A percentile compares a stretch with the other conserved stretches of the same genome.
Conservation (phyloP, 805 yeast species). For the Lipomyces lipofer region DNA sequence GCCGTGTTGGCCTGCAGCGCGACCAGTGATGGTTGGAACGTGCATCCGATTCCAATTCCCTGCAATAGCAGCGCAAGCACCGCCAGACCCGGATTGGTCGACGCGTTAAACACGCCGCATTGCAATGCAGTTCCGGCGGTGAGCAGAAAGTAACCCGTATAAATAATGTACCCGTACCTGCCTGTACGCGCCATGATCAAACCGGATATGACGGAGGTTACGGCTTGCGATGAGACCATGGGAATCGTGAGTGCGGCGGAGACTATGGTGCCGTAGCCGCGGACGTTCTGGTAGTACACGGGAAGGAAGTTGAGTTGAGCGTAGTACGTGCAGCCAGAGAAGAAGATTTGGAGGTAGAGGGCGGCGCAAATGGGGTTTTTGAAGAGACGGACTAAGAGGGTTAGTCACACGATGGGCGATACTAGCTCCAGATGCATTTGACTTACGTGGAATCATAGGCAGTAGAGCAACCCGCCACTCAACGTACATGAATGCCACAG, state of each 20-base stretch:
- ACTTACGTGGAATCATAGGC: constrained; percentile 53
- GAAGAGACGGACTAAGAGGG: constrained; percentile 42
- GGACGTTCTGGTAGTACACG: constrained; percentile 50
- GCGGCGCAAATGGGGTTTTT: constrained; percentile 41
- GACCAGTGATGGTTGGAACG: constrained; percentile 58
- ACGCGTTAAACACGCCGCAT: constrained; percentile 39
- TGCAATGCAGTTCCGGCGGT: constrained; percentile 45
- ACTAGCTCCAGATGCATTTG: background rate
- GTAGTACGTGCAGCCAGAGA: constrained; percentile 53
- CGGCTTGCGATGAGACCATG: constrained; percentile 48
- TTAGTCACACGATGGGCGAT: background rate
- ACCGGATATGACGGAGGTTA: constrained; percentile 49
- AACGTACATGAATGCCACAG: constrained; percentile 48
- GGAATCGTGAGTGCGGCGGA: constrained; percentile 49
- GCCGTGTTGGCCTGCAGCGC: constrained; percentile 56
- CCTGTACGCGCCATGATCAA: constrained; percentile 47
- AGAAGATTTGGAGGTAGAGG: constrained; percentile 44
- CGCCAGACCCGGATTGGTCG: constrained; percentile 41
- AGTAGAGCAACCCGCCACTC: constrained; percentile 53
- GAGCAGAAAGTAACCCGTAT: constrained; percentile 48
- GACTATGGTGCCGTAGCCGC: constrained; percentile 44
- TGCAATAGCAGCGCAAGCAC: constrained; percentile 42
- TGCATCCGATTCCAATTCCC: constrained; percentile 51
- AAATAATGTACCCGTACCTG: constrained; percentile 46
- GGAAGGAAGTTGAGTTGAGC: constrained; percentile 53